Evolutionary conservation across 768 basidiomycete genomes (phyloP), one percentile per base, ranked within the genome.

Genomic region (Leucocoprinus birnbaumii): DNA sequence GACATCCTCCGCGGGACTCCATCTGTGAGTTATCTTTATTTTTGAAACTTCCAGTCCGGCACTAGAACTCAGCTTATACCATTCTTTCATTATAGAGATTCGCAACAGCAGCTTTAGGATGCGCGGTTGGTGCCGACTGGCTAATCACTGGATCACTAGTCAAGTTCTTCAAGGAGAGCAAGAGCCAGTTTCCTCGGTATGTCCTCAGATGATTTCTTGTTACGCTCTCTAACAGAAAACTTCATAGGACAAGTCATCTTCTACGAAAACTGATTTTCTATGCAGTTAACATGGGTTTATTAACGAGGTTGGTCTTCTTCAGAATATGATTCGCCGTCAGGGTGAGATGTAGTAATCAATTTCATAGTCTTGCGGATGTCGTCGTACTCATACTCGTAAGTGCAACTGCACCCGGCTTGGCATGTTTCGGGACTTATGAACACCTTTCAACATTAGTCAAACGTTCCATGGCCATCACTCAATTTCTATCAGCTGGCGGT

Each of bases 401-500:
- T 14, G 16, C 6, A 14, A n/a, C n/a, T 19, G 18, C 22, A 7
- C 31, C 16, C 22, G 10, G 49, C n/a, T 43, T 19, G 25, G 11
- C 4, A n/a, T 18, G 31, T 31, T 31, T 31, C 11, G 6, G 31
- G 31, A 11, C 31, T 31, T 11, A 31, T 31, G 11, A 31, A 31
- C 11, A 5, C 31, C 31, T 13, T 13, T 8, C 21, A 27, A 19
- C 21, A 1, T 22, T 26, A 55, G 53, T n/a, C 53, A 41, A 55
- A 48, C 35, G n/a, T 40, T n/a, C 8, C 22, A 6, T 55, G 45
- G 46, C 1, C 25, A 11, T 16, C 26, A 26, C 46, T 55, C 53
- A 55, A 48, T 37, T 55, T 55, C 41, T 55, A 55, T 27, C 53
- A 55, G 31, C 53, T 55, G 18, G 31, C 53, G 6, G 46, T 55